phyloP scores from a whole-genome alignment of 768 basidiomycete species.

The Hygrocybe punicea region DNA sequence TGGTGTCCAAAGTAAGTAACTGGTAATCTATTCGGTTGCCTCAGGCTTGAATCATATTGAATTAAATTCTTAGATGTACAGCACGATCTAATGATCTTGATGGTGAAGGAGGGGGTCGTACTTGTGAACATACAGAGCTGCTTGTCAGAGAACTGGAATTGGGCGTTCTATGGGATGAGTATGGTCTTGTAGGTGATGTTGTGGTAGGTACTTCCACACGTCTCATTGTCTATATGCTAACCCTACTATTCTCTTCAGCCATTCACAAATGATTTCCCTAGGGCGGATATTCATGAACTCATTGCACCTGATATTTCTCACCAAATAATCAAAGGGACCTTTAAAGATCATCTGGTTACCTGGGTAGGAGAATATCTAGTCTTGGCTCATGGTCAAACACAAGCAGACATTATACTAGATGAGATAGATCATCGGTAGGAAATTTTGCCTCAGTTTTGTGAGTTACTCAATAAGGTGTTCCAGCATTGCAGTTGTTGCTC shows the following conservation, averaged over 20 bases:
- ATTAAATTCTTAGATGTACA: conserved; percentile 21
- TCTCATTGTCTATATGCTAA: background rate
- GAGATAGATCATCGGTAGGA: conserved; percentile 26
- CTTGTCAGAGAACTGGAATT: conserved; percentile 18
- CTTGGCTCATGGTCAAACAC: conserved; percentile 8
- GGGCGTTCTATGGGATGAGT: conserved; percentile 28
- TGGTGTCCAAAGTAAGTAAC: conserved; percentile 36
- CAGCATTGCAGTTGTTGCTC: conserved; percentile 5
- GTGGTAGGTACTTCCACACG: conserved; percentile 25
- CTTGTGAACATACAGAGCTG: conserved; percentile 17
- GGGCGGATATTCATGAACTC: conserved; percentile 33
- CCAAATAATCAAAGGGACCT: conserved; percentile 36
- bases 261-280: conserved; percentile 26
- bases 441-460: background rate
- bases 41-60: no score
- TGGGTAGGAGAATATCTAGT: conserved; percentile 32
- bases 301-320: conserved; percentile 34
- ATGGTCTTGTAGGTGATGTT: conserved; percentile 32
- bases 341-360: conserved; percentile 38
- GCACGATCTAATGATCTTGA: conserved; percentile 24
- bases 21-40: no score
- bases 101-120: conserved; percentile 14
- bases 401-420: conserved; percentile 22
- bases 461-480: no score
- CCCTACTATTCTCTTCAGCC: background rate